Conservation (phyloP, 257 asterid genomes). For the Primulina tabacum region DNA sequence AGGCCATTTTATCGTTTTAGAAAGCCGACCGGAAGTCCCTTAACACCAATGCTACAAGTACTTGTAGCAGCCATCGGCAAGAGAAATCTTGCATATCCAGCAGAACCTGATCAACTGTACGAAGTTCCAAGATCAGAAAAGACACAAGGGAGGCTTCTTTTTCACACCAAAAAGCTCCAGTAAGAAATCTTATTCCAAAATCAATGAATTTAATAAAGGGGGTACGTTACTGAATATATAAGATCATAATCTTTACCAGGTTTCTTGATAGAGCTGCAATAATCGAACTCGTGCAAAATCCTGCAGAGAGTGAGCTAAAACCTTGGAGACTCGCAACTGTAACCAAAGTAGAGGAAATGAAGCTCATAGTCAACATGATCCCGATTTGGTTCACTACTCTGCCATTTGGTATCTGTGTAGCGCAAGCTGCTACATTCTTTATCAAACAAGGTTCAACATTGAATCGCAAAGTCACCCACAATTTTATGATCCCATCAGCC, state of each 20-base stretch:
- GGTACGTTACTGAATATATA: not conserved
- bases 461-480: constrained; percentile 35
- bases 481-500: constrained; percentile 68
- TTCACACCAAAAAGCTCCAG: constrained; percentile 70
- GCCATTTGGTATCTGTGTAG: constrained; percentile 64
- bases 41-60: constrained; percentile 68
- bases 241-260: constrained; percentile 33
- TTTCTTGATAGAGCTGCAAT: constrained; percentile 89
- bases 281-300: constrained; percentile 35
- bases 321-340: constrained; percentile 68
- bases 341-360: constrained; percentile 66
- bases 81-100: constrained; percentile 49
- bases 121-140: constrained; percentile 56
- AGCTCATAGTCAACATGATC: constrained; percentile 59
- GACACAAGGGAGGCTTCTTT: constrained; percentile 46
- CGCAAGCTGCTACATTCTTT: constrained; percentile 73
- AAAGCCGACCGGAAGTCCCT: constrained; percentile 65
- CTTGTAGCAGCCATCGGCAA: constrained; percentile 63
- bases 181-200: constrained; percentile 17
- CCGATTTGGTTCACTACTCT: constrained; percentile 72
- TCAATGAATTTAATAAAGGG: not conserved
- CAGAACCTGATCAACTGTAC: constrained; percentile 39
- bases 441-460: constrained; percentile 64
- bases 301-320: constrained; percentile 23
- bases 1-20: constrained; percentile 66